A percentile compares a stretch with the other conserved stretches of the same genome.
These are phyloP conservation scores for Hagleromyces aurorensis DNA, from an alignment of 805 yeast genomes.

Conservation along the genomic window DNA sequence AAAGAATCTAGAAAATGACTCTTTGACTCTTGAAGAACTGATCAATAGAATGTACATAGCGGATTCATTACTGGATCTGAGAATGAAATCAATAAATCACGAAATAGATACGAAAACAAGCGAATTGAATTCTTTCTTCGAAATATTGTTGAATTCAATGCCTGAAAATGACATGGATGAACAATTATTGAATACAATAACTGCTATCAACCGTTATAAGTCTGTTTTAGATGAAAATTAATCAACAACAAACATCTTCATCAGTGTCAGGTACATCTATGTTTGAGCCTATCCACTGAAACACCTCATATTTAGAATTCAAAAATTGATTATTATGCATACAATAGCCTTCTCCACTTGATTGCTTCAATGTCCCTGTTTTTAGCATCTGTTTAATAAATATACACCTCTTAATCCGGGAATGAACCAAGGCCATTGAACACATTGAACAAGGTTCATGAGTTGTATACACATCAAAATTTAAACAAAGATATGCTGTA, in stretches of 20 bases:
- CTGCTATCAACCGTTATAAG: slow-evolving; percentile 3
- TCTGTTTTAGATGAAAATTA: slow-evolving; percentile 1
- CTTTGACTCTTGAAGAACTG: slow-evolving; percentile 15
- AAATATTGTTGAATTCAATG: slow-evolving; percentile 2
- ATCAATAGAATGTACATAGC: slow-evolving; percentile 14
- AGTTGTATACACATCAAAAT: slow-evolving; percentile 73
- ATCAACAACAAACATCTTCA: slow-evolving; percentile 20
- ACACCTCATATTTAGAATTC: slow-evolving; percentile 83
- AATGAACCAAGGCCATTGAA: slow-evolving; percentile 90
- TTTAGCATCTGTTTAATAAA: slow-evolving; percentile 42
- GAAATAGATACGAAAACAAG: slow-evolving; percentile 4
- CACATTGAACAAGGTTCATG: slow-evolving; percentile 98
- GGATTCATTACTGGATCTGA: slow-evolving; percentile 11
- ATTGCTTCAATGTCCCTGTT: slow-evolving; percentile 50
- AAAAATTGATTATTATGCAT: slow-evolving; percentile 68
- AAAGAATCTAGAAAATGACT: slow-evolving; percentile 8
- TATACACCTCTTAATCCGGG: slow-evolving; percentile 64
- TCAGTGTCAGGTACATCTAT: slow-evolving; percentile 19
- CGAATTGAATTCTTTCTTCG: slow-evolving; percentile 5
- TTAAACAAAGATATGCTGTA: slow-evolving; percentile 59
- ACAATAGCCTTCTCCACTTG: slow-evolving; percentile 59
- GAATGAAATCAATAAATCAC: slow-evolving; percentile 7
- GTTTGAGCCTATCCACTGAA: slow-evolving; percentile 54
- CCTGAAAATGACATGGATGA: slow-evolving; percentile 1
- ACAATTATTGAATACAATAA: neutral